Base-by-base conservation (phyloP, 2,329 filamentous ascomycete species). In the Penicillium polonicum region DNA sequence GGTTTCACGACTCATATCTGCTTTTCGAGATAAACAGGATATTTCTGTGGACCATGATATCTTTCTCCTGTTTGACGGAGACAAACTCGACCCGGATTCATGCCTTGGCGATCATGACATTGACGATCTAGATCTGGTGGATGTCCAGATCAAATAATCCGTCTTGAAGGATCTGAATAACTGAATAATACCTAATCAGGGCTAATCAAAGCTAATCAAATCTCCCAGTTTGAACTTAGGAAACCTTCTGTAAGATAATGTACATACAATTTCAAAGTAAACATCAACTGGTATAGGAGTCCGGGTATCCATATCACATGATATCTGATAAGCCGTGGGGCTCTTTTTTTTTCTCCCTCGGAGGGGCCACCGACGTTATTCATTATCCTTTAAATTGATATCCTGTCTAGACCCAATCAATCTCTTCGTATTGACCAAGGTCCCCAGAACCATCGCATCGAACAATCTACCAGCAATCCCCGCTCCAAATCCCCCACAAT, bases 21-120 rank as follows among this genome's bases (percentile, higher is more conserved):
- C 80, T 4, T 93, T 89, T 70, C 82, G 85, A 50, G 77, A 78
- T 38, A 76, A 81, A 63, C 80, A 82, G 31, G 66, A 77, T 0
- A 71, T 92, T 19, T 72, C 76, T 0, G 69, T 76, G 1, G 80
- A 82, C 5, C 82, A 80, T 63, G 72, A 80, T 0, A 76, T 94
- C 3, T 80, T 81, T 38, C 76, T 96, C 12, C 79, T 82, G 64
- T 92, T 91, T 72, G 91, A 96, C 65, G 91, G 91, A 15, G 90
- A 92, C 50, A 77, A 78, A 46, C 76, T 95, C 29, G 83, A 87
- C 15, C 81, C 83, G 19, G 79, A 85, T 1, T 76, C 78, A 31
- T 83, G 81, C 2, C 80, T 94, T 45, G 79, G 79, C 44, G 85
- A 89, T 36, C 82, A 86, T 2, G 91, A 91, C 19, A 84, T 96